A percentile compares a stretch with the other conserved stretches of the same genome.
Conservation (phyloP, 169 alveolate genomes). For the Cyclospora cayetanensis region DNA sequence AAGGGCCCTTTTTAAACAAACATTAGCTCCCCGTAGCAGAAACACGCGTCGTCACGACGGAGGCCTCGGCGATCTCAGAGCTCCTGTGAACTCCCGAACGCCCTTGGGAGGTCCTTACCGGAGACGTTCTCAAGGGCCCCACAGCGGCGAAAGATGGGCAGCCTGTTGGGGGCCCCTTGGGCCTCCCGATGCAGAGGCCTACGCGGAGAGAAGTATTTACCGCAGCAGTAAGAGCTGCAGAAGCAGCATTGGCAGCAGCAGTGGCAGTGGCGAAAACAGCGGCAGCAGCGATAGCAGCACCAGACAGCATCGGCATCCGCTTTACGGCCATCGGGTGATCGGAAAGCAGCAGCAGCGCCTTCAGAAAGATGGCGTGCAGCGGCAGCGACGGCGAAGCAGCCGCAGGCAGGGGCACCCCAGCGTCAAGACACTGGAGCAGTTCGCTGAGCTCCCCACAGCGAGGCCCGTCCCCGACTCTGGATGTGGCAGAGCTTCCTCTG, state of each 20-base stretch:
- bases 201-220: neutral
- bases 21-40: neutral
- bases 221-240: neutral
- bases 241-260: slow-evolving; percentile 1
- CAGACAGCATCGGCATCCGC: neutral
- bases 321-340: neutral
- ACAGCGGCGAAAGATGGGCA: too few relatives aligned
- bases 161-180: slow-evolving; percentile 2
- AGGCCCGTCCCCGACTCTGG: too few relatives aligned
- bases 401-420: too few relatives aligned
- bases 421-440: too few relatives aligned
- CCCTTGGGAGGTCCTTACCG: neutral
- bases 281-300: slow-evolving; percentile 14
- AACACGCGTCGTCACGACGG: too few relatives aligned
- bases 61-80: too few relatives aligned
- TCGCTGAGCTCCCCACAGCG: too few relatives aligned
- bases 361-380: neutral
- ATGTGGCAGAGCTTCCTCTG: neutral
- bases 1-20: slow-evolving; percentile 19
- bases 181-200: neutral
- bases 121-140: neutral
- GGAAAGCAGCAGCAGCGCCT: neutral
- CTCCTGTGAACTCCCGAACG: too few relatives aligned
- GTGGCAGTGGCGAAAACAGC: neutral
- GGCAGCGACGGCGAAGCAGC: neutral